phyloP scores from a whole-genome alignment of 2,329 filamentous ascomycete genomes.

The Kalaharituber pfeilii region DNA sequence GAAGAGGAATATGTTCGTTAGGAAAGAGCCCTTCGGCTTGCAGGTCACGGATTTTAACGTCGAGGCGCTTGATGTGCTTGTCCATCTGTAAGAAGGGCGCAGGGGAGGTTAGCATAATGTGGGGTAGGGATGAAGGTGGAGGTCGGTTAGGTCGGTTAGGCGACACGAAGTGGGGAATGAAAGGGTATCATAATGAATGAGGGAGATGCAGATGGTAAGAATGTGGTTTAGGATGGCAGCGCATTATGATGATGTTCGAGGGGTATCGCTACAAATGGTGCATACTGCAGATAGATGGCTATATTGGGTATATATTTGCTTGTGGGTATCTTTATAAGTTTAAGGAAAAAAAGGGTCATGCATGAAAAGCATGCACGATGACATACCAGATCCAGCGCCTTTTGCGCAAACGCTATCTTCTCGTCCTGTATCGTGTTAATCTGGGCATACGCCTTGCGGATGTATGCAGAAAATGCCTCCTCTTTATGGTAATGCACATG shows the following conservation, averaged over 20 bases:
- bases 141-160: not conserved
- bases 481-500: conserved; percentile 60
- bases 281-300: no score
- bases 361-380: not conserved
- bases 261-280: no score
- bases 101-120: not conserved
- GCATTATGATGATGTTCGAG: no score
- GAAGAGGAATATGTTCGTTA: conserved; percentile 33
- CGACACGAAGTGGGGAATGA: not conserved
- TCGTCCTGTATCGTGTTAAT: conserved; percentile 57
- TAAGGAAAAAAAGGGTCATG: not conserved
- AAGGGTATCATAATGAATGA: conserved; percentile 1
- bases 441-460: conserved; percentile 49
- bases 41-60: conserved; percentile 35
- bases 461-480: conserved; percentile 45
- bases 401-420: conserved; percentile 53
- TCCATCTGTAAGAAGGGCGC: conserved; percentile 31
- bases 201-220: conserved; percentile 9
- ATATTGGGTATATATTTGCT: not conserved
- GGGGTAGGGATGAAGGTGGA: no score
- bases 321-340: not conserved
- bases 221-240: no score
- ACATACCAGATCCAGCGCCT: conserved; percentile 26
- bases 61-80: conserved; percentile 36
- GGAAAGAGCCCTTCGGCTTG: conserved; percentile 35